Evolutionary conservation across 345 rosid genomes (phyloP), one percentile per base, ranked within the genome.

Genomic region (Aquilaria sinensis): DNA sequence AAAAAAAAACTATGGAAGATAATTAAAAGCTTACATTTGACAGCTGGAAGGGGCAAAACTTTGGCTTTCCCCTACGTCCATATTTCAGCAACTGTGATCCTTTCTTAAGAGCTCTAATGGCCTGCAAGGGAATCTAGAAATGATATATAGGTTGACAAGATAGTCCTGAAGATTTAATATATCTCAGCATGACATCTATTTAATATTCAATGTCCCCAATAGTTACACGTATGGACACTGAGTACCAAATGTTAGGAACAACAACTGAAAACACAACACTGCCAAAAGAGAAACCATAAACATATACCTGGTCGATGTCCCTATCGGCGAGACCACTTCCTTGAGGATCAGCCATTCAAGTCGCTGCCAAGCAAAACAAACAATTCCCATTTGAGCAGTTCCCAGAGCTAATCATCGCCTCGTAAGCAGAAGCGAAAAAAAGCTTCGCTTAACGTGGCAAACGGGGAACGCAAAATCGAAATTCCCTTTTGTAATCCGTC

Each of bases 51-150:
- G 93, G 97, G 75, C 91, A 90, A 73, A 90, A 85, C 68, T 88
- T 90, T 0, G 96, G 97, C 72, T 88, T 91, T 76, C 97, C 97
- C 66, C 85, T 80, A 12, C 97, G 89, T 49, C 97, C 89, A 62
- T 86, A 91, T 79, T 91, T 91, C 46, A 91, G 83, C 86, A 88
- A 74, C 64, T 75, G 75, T 0, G 97, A 74, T 2, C 97, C 97
- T 78, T 85, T 90, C 85, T 90, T 90, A 57, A 90, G 89, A n/a
- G 90, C 70, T 66, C 81, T 79, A 65, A 88, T 80, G 62, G 91
- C 96, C 97, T 91, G 70, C 33, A 57, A 66, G 55, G 30, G 11
- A 59, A 51, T 56, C 37, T 31, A 47, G n/a, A n/a, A 3, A 46
- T 6, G 4, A 57, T 16, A 57, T n/a, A 9, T 32, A 37, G 15